These are phyloP conservation scores for Rhodotorula sp. DNA, from an alignment of 1,284 basidiomycete species.

Conservation along the genomic window DNA sequence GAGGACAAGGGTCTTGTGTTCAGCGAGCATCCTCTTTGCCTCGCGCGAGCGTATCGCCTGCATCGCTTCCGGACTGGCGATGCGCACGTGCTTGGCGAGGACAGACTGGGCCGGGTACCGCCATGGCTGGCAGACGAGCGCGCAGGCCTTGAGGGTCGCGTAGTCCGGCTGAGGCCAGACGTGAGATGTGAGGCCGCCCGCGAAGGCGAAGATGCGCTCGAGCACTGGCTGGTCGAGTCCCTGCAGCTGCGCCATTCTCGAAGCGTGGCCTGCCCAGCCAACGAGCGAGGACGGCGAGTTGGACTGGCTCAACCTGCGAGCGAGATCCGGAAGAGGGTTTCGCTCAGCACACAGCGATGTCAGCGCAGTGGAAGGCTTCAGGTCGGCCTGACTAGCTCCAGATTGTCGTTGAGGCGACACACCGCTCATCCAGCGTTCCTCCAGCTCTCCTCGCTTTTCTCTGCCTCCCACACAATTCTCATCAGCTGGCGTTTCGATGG, in stretches of 20 bases:
- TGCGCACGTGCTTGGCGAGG: slow-evolving; percentile 21
- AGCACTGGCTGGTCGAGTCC: slow-evolving; percentile 8
- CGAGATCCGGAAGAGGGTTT: too few relatives aligned
- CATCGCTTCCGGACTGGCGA: slow-evolving; percentile 12
- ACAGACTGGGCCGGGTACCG: slow-evolving; percentile 16
- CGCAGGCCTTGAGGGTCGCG: slow-evolving; percentile 9
- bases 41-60: slow-evolving; percentile 22
- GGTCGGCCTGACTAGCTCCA: too few relatives aligned
- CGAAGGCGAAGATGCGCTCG: slow-evolving; percentile 18
- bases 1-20: slow-evolving; percentile 12
- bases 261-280: too few relatives aligned
- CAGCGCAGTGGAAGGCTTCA: too few relatives aligned
- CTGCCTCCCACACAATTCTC: too few relatives aligned
- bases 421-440: too few relatives aligned
- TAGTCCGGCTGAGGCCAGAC: slow-evolving; percentile 22
- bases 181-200: slow-evolving; percentile 2
- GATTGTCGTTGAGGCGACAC: too few relatives aligned
- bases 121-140: slow-evolving; percentile 17
- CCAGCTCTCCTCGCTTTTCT: too few relatives aligned
- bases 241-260: not conserved
- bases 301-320: too few relatives aligned
- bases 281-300: too few relatives aligned
- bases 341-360: too few relatives aligned
- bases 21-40: slow-evolving; percentile 13
- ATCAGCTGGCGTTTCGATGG: too few relatives aligned